These are phyloP conservation scores for Celoporthe dispersa DNA, from an alignment of 2,329 filamentous ascomycete genomes.

Conservation along the genomic window DNA sequence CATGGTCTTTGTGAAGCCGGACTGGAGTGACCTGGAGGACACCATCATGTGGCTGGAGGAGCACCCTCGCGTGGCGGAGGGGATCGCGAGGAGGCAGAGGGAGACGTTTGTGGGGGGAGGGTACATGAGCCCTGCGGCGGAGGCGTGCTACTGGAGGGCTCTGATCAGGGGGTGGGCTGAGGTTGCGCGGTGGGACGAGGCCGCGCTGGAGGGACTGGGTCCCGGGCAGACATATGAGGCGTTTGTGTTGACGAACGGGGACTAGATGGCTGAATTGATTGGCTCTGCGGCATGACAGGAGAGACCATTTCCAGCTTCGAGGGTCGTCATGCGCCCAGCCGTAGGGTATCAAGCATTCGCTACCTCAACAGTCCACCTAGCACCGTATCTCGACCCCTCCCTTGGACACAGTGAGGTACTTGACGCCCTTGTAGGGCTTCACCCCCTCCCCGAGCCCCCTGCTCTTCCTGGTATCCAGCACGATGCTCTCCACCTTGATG, in stretches of 20 bases:
- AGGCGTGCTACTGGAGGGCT: slow-evolving; percentile 58
- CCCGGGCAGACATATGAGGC: slow-evolving; percentile 46
- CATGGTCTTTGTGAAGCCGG: slow-evolving; percentile 54
- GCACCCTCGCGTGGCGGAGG: slow-evolving; percentile 48
- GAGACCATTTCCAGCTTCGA: background rate
- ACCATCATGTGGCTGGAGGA: slow-evolving; percentile 51
- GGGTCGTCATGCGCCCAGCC: background rate
- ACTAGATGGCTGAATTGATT: too few relatives aligned
- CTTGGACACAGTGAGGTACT: slow-evolving; percentile 83
- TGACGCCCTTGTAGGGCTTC: slow-evolving; percentile 97
- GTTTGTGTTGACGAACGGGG: slow-evolving; percentile 40
- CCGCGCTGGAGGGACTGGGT: slow-evolving; percentile 39
- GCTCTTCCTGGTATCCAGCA: slow-evolving; percentile 77
- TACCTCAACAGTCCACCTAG: slow-evolving; percentile 38
- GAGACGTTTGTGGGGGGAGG: slow-evolving; percentile 47
- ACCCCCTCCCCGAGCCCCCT: slow-evolving; percentile 84
- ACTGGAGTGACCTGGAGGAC: slow-evolving; percentile 56
- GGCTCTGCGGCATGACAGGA: too few relatives aligned
- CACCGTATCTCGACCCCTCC: slow-evolving; percentile 68
- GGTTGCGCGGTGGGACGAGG: slow-evolving; percentile 44
- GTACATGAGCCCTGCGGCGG: slow-evolving; percentile 54
- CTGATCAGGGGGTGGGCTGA: slow-evolving; percentile 52
- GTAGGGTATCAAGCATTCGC: background rate
- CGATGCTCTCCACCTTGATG: slow-evolving; percentile 69
- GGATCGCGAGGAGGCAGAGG: slow-evolving; percentile 53